Evolutionary conservation across 2,329 filamentous ascomycete species (phyloP).

Genomic region (Cladosporium colombiae): DNA sequence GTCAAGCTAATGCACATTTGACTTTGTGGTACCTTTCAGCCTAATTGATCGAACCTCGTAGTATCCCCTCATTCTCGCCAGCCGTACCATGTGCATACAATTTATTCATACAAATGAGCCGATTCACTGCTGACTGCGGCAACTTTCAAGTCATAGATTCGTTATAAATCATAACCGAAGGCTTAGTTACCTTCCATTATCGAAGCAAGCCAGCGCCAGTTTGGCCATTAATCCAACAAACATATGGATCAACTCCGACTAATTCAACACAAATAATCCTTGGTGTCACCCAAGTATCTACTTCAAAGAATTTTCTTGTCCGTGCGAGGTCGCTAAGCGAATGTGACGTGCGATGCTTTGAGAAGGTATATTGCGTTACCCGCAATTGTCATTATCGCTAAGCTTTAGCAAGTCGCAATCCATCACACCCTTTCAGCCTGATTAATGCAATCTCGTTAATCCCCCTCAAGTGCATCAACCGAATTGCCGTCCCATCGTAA

Average conservation of each 20-base stretch:
- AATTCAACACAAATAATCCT: too few relatives aligned
- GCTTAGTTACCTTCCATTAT: background rate
- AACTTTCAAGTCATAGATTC: background rate
- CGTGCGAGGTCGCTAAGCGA: background rate
- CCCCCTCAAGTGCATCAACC: constrained; percentile 2
- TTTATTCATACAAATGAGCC: background rate
- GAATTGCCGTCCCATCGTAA: constrained; percentile 4
- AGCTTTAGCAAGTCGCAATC: background rate
- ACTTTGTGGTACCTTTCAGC: background rate
- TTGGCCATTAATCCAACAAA: background rate
- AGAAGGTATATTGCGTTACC: background rate
- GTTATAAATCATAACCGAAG: background rate
- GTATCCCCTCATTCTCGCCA: background rate
- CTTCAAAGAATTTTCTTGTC: background rate
- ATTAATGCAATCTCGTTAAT: background rate
- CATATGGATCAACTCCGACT: background rate
- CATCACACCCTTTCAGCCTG: constrained; percentile 14
- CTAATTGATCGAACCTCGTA: background rate
- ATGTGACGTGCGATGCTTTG: background rate
- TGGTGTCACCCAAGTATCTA: too few relatives aligned
- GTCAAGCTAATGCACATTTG: background rate
- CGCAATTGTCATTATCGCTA: background rate
- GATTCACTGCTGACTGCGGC: background rate
- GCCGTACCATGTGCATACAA: background rate
- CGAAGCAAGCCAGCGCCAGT: background rate